phyloP scores from a whole-genome alignment of 768 basidiomycete species.

The Candolleomyces aberdarensis region DNA sequence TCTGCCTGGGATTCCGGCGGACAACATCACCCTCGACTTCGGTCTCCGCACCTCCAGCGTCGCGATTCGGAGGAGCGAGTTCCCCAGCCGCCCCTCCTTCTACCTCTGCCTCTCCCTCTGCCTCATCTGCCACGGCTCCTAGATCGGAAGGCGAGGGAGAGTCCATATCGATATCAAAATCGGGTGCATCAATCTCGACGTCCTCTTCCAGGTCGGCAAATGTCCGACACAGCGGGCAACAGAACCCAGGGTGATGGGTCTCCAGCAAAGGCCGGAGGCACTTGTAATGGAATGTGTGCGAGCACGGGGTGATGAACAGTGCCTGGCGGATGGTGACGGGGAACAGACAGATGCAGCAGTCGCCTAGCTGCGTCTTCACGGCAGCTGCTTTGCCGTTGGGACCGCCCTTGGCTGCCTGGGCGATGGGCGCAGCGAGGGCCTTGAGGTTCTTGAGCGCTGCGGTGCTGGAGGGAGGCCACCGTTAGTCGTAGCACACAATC shows the following conservation, averaged over 20 bases:
- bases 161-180: constrained; percentile 23
- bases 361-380: constrained; percentile 37
- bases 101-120: constrained; percentile 6
- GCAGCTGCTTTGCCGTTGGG: constrained; percentile 3
- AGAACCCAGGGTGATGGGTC: constrained; percentile 89
- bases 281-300: constrained; percentile 95
- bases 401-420: constrained; percentile 14
- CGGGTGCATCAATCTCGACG: constrained; percentile 60
- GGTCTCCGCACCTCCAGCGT: constrained; percentile 32
- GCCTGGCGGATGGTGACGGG: constrained; percentile 91
- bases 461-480: constrained; percentile 40
- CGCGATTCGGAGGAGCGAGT: constrained; percentile 15
- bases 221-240: constrained; percentile 91
- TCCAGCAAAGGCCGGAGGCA: constrained; percentile 91
- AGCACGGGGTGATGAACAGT: constrained; percentile 96
- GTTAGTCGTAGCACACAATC: constrained; percentile 2
- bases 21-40: constrained; percentile 33
- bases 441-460: constrained; percentile 76
- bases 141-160: constrained; percentile 17
- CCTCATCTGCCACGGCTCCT: constrained; percentile 11
- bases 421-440: constrained; percentile 47
- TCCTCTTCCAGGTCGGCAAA: constrained; percentile 96
- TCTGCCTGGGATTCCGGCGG: constrained; percentile 10
- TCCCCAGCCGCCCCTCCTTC: constrained; percentile 8
- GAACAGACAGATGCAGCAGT: constrained; percentile 95